Evolutionary conservation across 768 basidiomycete species (phyloP), one percentile per base, ranked within the genome.

Genomic region (Mycena indigotica): DNA sequence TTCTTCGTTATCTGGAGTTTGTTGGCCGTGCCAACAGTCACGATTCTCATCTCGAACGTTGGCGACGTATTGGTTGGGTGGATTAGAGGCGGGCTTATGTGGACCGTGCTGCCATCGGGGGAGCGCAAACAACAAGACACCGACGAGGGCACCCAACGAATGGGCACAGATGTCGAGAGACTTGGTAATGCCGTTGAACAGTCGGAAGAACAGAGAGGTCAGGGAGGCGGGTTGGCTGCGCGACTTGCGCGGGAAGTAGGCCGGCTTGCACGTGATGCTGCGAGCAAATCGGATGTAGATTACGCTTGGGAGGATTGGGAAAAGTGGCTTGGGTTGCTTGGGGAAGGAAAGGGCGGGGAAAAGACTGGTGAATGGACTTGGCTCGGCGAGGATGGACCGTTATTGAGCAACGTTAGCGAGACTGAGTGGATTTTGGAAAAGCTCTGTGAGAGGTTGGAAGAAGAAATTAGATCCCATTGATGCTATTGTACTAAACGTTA

Each of bases 21-120:
- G 32, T 68, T 77, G 23, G 71, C 76, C 1, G 69, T 78, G 0
- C 78, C 76, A 2, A 70, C 75, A 2, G 71, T 79, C 55, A 79
- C 77, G 2, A 70, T 77, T 0, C 56, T 79, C 1, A 76, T 79
- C n/a, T 72, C 80, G 25, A 79, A 81, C 45, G 70, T 86, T 29
- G 79, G 76, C 0, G 79, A 82, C 19, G 75, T 76, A 38, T 70
- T 89, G 23, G 75, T 80, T 0, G 64, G 63, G n/a, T 69, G 67
- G 62, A 60, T 79, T 16, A 64, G 70, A 46, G 59, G 70, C n/a
- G 67, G 67, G 19, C n/a, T 63, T 12, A 71, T 74, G 13, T 57
- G 71, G 1, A 73, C 73, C 65, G 40, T 70, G 12, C 69, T 70
- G 3, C 52, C 64, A 15, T 51, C 63, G 17, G 17, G 29, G 2